Percentiles rank a stretch among this genome's conserved stretches.
Conservation (phyloP, 805 yeast species). For the Candida ficus region DNA sequence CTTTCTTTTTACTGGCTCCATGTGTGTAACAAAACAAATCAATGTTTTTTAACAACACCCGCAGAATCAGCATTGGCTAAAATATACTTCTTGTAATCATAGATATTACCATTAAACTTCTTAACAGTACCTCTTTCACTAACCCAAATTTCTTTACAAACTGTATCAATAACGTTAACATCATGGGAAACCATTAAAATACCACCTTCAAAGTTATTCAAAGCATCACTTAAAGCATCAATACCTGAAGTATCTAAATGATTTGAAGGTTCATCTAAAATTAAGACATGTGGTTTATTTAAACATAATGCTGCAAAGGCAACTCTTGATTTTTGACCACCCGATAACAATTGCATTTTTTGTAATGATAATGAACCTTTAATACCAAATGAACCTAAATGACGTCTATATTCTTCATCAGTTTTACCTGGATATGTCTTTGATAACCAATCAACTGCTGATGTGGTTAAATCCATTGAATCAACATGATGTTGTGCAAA, state of each 20-base stretch:
- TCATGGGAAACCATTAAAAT: slow-evolving; percentile 97
- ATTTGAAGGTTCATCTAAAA: slow-evolving; percentile 96
- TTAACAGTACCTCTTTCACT: slow-evolving; percentile 80
- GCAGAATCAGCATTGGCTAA: slow-evolving; percentile 68
- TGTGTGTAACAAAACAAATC: slow-evolving; percentile 26
- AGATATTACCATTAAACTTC: slow-evolving; percentile 75
- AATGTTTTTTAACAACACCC: slow-evolving; percentile 88
- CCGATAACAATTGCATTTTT: slow-evolving; percentile 83
- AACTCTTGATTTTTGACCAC: slow-evolving; percentile 98
- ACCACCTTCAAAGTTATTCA: slow-evolving; percentile 88
- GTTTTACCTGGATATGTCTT: slow-evolving; percentile 84
- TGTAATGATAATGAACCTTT: slow-evolving; percentile 92
- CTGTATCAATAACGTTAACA: slow-evolving; percentile 81
- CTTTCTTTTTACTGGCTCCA: too few species aligned
- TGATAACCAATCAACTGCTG: slow-evolving; percentile 95
- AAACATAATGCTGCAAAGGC: slow-evolving; percentile 95
- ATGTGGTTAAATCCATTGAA: slow-evolving; percentile 80
- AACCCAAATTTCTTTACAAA: slow-evolving; percentile 94
- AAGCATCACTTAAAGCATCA: slow-evolving; percentile 90
- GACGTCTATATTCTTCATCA: slow-evolving; percentile 96
- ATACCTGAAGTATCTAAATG: slow-evolving; percentile 98
- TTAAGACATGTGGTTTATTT: slow-evolving; percentile 82
- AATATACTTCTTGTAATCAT: slow-evolving; percentile 87
- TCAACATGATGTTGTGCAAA: slow-evolving; percentile 99
- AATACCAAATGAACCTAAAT: slow-evolving; percentile 94